Conservation (phyloP, 164 flowering plant genomes). For the Amborella trichopoda region DNA sequence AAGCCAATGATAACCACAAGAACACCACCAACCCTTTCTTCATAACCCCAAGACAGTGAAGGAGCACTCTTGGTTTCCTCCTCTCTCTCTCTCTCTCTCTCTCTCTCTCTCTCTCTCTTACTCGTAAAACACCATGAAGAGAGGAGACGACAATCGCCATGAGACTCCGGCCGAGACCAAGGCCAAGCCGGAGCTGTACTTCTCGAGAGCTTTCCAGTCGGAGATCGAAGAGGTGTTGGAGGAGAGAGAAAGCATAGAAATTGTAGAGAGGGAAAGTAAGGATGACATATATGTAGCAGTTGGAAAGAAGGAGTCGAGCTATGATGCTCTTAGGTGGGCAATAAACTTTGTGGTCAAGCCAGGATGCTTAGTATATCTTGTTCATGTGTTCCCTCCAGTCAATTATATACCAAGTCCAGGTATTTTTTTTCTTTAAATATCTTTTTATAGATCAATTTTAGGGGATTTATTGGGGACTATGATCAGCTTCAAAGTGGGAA, state of each 20-base stretch:
- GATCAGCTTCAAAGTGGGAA: background rate
- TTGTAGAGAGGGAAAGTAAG: background rate
- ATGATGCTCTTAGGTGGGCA: slow-evolving; percentile 61
- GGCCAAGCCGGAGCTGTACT: too few species aligned
- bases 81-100: background rate
- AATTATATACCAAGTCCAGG: slow-evolving; percentile 64
- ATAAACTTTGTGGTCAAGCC: slow-evolving; percentile 41
- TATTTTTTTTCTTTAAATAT: slow-evolving; percentile 10
- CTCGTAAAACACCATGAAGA: background rate
- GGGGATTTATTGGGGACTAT: background rate
- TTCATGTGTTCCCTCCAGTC: slow-evolving; percentile 67
- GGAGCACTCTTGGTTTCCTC: background rate
- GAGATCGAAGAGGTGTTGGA: background rate
- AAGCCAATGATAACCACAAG: too few species aligned
- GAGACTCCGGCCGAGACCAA: too few species aligned
- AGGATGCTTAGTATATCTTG: slow-evolving; percentile 40
- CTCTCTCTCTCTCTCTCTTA: background rate
- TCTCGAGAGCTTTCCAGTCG: background rate
- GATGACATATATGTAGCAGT: slow-evolving; percentile 50
- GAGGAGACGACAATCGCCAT: background rate
- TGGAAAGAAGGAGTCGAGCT: slow-evolving; percentile 35
- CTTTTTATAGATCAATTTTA: background rate
- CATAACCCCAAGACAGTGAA: too few species aligned
- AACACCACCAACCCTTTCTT: too few species aligned
- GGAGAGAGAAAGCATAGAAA: background rate